Conservation (phyloP, 768 basidiomycete species). For the Russula virescens region DNA sequence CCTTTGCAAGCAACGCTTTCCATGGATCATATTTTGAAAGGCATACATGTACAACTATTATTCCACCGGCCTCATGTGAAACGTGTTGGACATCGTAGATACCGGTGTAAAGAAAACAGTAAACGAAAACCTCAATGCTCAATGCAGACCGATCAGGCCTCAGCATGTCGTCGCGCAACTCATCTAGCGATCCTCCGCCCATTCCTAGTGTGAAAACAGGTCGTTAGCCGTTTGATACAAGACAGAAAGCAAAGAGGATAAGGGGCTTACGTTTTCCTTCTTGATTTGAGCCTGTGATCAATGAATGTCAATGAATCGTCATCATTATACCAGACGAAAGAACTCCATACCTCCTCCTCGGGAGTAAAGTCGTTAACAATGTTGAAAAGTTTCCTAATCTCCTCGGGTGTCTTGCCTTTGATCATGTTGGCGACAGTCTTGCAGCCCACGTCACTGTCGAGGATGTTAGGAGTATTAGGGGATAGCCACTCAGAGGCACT, state of each 20-base stretch:
- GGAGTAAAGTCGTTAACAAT: constrained; percentile 98
- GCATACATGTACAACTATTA: constrained; percentile 6
- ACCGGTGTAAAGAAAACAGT: constrained; percentile 20
- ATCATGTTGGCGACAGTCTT: constrained; percentile 99
- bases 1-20: no score
- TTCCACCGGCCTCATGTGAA: constrained; percentile 1
- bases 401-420: constrained; percentile 99
- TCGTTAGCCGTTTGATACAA: background rate
- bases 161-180: background rate
- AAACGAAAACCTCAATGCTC: constrained; percentile 16
- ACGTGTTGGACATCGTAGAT: constrained; percentile 9
- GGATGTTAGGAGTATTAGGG: constrained; percentile 8
- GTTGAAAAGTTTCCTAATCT: constrained; percentile 98
- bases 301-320: constrained; percentile 5
- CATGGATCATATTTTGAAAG: no score
- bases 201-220: constrained; percentile 52
- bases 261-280: constrained; percentile 90
- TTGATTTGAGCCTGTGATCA: constrained; percentile 83
- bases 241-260: background rate
- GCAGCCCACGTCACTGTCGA: constrained; percentile 85
- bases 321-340: constrained; percentile 18
- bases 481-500: background rate
- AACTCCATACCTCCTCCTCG: constrained; percentile 80
- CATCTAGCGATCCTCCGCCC: constrained; percentile 81
- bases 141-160: constrained; percentile 9